These are phyloP conservation scores for Diaporthe destruens DNA, from an alignment of 2,329 filamentous ascomycete genomes.

Conservation along the genomic window DNA sequence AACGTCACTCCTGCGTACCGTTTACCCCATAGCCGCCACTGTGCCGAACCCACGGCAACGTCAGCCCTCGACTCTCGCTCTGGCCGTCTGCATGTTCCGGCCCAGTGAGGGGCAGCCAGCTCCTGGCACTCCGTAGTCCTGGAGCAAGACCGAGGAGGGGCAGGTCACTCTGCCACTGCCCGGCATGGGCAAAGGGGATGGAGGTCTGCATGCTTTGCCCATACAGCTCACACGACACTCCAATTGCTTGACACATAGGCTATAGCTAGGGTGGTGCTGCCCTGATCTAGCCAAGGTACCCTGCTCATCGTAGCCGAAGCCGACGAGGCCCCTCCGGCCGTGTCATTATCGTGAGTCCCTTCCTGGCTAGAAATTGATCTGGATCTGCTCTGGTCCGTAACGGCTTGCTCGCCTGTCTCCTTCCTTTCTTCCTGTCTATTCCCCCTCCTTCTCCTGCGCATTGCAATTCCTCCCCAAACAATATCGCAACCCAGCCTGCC, in stretches of 20 bases:
- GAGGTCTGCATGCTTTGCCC: not conserved
- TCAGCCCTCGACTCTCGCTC: not conserved
- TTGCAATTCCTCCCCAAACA: not conserved
- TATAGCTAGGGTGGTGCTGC: not conserved
- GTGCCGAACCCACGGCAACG: constrained; percentile 23
- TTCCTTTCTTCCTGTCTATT: constrained; percentile 15
- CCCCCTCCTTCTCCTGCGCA: not conserved
- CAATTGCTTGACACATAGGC: not conserved
- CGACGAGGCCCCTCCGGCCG: constrained; percentile 33
- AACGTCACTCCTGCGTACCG: constrained; percentile 35
- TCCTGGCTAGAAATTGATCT: constrained; percentile 33
- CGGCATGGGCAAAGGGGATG: constrained; percentile 10
- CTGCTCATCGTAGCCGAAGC: constrained; percentile 11
- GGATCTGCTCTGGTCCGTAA: constrained; percentile 14
- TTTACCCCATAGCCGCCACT: constrained; percentile 35
- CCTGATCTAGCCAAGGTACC: constrained; percentile 14
- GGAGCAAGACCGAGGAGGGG: not conserved
- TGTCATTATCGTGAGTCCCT: constrained; percentile 43
- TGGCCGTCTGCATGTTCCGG: not conserved
- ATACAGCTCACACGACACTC: not conserved
- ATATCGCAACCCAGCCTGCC: not conserved
- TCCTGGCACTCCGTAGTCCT: not conserved
- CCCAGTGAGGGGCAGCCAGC: constrained; percentile 3
- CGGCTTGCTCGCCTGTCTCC: constrained; percentile 11
- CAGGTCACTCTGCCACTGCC: not conserved